These are phyloP conservation scores for Myrmaecium sp. DNA, from an alignment of 2,329 filamentous ascomycete species.

Conservation along the genomic window DNA sequence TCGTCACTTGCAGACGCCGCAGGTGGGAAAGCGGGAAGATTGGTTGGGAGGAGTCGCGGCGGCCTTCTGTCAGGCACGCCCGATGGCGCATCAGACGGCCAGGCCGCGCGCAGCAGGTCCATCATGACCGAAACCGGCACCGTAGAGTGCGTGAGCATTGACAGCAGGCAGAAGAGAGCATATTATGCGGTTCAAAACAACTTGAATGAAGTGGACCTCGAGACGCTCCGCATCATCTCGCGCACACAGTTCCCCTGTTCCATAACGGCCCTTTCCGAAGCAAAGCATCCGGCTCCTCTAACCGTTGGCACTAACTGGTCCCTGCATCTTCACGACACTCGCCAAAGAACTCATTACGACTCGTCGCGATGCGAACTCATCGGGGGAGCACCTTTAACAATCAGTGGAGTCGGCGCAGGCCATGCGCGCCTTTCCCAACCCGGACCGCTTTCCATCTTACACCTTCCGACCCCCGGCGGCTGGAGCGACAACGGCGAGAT, in stretches of 20 bases:
- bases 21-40: conserved; percentile 30
- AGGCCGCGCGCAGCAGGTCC: conserved; percentile 27
- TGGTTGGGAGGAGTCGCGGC: conserved; percentile 47
- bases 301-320: conserved; percentile 72
- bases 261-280: conserved; percentile 65
- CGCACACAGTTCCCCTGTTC: conserved; percentile 61
- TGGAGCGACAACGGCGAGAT: conserved; percentile 56
- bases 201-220: conserved; percentile 68
- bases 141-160: conserved; percentile 69
- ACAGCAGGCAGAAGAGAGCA: conserved; percentile 47
- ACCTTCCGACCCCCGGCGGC: conserved; percentile 44
- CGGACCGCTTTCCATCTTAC: conserved; percentile 67
- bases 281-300: conserved; percentile 48
- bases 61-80: conserved; percentile 45
- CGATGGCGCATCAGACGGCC: conserved; percentile 15
- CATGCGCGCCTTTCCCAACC: conserved; percentile 66
- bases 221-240: conserved; percentile 51
- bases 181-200: conserved; percentile 67
- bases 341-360: conserved; percentile 18
- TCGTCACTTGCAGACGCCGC: too few relatives aligned
- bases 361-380: conserved; percentile 13
- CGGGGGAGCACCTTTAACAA: conserved; percentile 7
- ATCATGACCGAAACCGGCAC: conserved; percentile 55
- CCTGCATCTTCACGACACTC: conserved; percentile 67
- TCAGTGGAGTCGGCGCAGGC: conserved; percentile 19